phyloP scores from a whole-genome alignment of 352 stramenopile species.

The Globisporangium nodosum region DNA sequence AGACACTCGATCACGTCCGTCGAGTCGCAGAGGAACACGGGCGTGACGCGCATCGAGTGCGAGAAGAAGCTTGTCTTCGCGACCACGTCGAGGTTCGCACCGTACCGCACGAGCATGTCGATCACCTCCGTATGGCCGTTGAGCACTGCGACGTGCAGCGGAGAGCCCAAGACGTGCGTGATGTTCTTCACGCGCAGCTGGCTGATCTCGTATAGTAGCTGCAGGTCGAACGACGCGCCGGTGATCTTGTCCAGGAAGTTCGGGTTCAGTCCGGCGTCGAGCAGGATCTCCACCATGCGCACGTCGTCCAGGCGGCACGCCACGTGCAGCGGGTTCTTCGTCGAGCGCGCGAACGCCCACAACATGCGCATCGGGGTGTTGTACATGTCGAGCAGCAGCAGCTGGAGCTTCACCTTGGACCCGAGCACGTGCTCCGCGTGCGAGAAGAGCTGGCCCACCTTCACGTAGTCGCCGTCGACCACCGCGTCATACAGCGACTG shows the following conservation, averaged over 20 bases:
- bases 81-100: constrained; percentile 55
- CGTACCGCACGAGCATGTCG: constrained; percentile 46
- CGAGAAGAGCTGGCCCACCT: constrained; percentile 37
- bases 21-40: constrained; percentile 69
- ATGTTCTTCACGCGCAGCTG: constrained; percentile 61
- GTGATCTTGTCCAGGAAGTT: constrained; percentile 81
- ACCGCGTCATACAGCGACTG: constrained; percentile 44
- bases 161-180: constrained; percentile 55
- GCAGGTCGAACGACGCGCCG: constrained; percentile 47
- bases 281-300: constrained; percentile 43
- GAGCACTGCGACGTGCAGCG: constrained; percentile 64
- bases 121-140: constrained; percentile 61
- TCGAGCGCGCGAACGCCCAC: constrained; percentile 64
- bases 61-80: constrained; percentile 63
- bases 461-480: constrained; percentile 31
- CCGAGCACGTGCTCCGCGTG: constrained; percentile 48
- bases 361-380: constrained; percentile 46
- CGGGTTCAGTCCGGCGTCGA: constrained; percentile 55
- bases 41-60: constrained; percentile 56
- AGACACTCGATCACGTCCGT: constrained; percentile 63
- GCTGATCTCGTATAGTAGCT: constrained; percentile 62
- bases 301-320: constrained; percentile 60
- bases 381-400: constrained; percentile 72
- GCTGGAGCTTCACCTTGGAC: constrained; percentile 55
- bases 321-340: constrained; percentile 68